Conservation (phyloP, 1,139 yeast genomes). For the Schwanniomyces etchellsii region DNA sequence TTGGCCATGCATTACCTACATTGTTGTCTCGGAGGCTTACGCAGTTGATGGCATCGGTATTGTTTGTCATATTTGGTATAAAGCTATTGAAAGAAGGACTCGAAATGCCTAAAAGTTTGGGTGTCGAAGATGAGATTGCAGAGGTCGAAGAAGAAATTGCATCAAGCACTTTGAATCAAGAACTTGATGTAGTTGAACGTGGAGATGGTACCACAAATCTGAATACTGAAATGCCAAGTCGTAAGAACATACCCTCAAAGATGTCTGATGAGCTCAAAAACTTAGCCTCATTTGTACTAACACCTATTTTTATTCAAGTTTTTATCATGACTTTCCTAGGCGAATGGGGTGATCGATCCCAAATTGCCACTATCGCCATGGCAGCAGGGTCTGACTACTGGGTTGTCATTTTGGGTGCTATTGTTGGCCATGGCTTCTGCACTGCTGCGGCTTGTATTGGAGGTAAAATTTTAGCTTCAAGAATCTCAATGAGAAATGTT, state of each 20-base stretch:
- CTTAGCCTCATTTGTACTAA: slow-evolving; percentile 58
- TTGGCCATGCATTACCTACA: slow-evolving; percentile 88
- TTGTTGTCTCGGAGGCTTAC: slow-evolving; percentile 77
- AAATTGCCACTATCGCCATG: slow-evolving; percentile 96
- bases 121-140: slow-evolving; percentile 92
- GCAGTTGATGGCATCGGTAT: slow-evolving; percentile 70
- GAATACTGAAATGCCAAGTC: slow-evolving; percentile 4
- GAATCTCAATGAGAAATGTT: slow-evolving; percentile 85
- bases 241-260: slow-evolving; percentile 20
- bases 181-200: slow-evolving; percentile 51
- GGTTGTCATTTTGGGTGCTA: slow-evolving; percentile 85
- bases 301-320: slow-evolving; percentile 93
- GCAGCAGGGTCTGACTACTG: slow-evolving; percentile 95
- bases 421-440: slow-evolving; percentile 86
- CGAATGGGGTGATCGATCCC: slow-evolving; percentile 99
- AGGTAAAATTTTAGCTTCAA: slow-evolving; percentile 84
- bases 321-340: slow-evolving; percentile 95
- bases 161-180: slow-evolving; percentile 48
- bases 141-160: slow-evolving; percentile 95
- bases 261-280: slow-evolving; percentile 35
- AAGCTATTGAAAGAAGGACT: slow-evolving; percentile 76
- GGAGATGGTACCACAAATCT: slow-evolving; percentile 27
- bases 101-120: slow-evolving; percentile 71
- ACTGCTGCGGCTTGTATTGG: slow-evolving; percentile 91
- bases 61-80: slow-evolving; percentile 80